Evolutionary conservation across 768 basidiomycete genomes (phyloP), one percentile per base, ranked within the genome.

Genomic region (Pholiota microspora): DNA sequence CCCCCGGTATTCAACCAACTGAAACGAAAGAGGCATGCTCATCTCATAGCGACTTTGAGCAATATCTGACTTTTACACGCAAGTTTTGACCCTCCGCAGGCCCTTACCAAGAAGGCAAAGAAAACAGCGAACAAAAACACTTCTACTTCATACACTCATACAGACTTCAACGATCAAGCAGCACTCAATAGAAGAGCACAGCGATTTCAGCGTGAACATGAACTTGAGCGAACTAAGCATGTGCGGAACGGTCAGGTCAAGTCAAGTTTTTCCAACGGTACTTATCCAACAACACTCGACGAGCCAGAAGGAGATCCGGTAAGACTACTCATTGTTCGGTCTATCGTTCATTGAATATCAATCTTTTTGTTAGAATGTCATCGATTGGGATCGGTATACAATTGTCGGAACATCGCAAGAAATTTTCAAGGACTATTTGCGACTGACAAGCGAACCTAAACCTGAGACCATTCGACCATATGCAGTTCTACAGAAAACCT

Each of bases 311-410:
- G 78, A 52, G 82, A 87, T 66, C 82, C 85, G 55, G 88, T 91
- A 64, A 38, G 86, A 18, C 36, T 13, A n/a, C 4, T 12, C 23
- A 25, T 23, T 29, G 45, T 45, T 31, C 0, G 6, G 23, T n/a
- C 27, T 46, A 34, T 23, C 38, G 12, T 21, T 57, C 50, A n/a
- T n/a, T n/a, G n/a, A n/a, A n/a, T 32, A 29, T 12, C 44, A 9
- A 42, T 40, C n/a, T 28, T 21, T 54, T 31, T 40, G 13, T 27
- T 23, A 98, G 96, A 96, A 95, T 63, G 94, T 96, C 7, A 87
- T 94, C 50, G 88, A 95, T 67, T 99, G 97, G 97, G 97, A 99
- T 74, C 85, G 85, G 55, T 80, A 86, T 70, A 98, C 95, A 6
- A 98, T 99, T 63, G 93, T 96, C 53, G 97, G 97, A 47, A 95